Evolutionary conservation across 306 rosid species (phyloP).

Genomic region (Trifolium repens): DNA sequence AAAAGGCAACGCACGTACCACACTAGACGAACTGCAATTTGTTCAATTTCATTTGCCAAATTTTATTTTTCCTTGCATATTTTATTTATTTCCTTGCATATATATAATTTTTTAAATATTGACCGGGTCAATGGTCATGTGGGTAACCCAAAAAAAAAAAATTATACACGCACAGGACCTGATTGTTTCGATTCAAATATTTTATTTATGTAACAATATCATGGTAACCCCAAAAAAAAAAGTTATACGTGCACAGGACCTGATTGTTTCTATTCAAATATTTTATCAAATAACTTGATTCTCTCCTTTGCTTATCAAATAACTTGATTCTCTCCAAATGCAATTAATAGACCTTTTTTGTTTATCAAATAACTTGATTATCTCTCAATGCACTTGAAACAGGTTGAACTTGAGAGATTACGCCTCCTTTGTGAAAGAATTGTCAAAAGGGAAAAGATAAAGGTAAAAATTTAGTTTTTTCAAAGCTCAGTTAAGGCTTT

Average conservation of each 20-base stretch:
- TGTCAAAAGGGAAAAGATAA: constrained; percentile 89
- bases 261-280: constrained; percentile 1
- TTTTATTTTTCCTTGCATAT: too few relatives aligned
- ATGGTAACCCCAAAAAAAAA: background rate
- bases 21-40: too few relatives aligned
- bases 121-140: too few relatives aligned
- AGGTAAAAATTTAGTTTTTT: constrained; percentile 56
- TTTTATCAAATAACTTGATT: constrained; percentile 21
- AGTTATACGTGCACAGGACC: background rate
- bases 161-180: background rate
- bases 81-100: too few relatives aligned
- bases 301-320: background rate
- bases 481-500: background rate
- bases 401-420: constrained; percentile 96
- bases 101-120: too few relatives aligned
- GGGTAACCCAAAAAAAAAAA: background rate
- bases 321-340: constrained; percentile 31
- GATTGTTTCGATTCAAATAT: constrained; percentile 2
- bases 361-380: constrained; percentile 27
- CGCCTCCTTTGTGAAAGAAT: constrained; percentile 97
- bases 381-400: constrained; percentile 45
- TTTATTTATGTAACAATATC: constrained; percentile 1
- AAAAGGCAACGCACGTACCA: too few relatives aligned
- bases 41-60: too few relatives aligned
- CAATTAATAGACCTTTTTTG: background rate